Percentiles rank a stretch among this genome's conserved stretches.
phyloP scores from a whole-genome alignment of 371 early-diverging fungal genomes.

The Mucor saturninus region DNA sequence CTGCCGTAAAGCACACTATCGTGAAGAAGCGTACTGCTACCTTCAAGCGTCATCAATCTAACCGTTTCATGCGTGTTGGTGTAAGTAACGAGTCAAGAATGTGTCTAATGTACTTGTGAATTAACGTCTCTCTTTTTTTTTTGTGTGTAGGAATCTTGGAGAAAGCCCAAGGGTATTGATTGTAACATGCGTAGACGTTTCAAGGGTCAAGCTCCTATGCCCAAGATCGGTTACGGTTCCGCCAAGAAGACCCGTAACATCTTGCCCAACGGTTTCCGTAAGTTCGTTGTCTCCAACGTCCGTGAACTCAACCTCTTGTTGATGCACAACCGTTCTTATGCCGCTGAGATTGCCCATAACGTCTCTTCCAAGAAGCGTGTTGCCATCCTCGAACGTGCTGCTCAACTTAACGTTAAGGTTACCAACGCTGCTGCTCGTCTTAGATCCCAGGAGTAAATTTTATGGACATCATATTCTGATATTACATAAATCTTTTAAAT shows the following conservation, averaged over 20 bases:
- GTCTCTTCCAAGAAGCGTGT: constrained; percentile 98
- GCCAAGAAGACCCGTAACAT: constrained; percentile 96
- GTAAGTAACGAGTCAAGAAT: constrained; percentile 54
- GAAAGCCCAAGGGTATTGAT: constrained; percentile 99
- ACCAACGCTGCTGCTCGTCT: constrained; percentile 97
- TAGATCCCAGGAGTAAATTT: constrained; percentile 83
- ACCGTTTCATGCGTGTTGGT: constrained; percentile 96
- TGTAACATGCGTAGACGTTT: constrained; percentile 96
- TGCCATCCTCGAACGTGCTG: constrained; percentile 96
- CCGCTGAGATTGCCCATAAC: constrained; percentile 99
- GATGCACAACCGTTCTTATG: constrained; percentile 99
- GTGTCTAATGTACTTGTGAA: neutral
- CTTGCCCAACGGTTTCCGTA: constrained; percentile 98
- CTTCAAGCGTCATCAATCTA: constrained; percentile 99
- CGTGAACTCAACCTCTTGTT: constrained; percentile 96
- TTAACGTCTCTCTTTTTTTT: neutral
- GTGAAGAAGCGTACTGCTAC: constrained; percentile 98
- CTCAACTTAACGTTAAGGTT: constrained; percentile 97
- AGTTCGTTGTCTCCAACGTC: constrained; percentile 95
- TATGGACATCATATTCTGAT: constrained; percentile 3
- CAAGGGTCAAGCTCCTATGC: constrained; percentile 98
- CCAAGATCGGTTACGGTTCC: constrained; percentile 99
- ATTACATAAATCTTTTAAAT: constrained; percentile 64
- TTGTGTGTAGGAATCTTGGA: constrained; percentile 89
- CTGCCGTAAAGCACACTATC: constrained; percentile 91